A percentile compares a stretch with the other conserved stretches of the same genome.
Evolutionary conservation across 106 monocot genomes (phyloP).

Genomic region (Allium fistulosum): DNA sequence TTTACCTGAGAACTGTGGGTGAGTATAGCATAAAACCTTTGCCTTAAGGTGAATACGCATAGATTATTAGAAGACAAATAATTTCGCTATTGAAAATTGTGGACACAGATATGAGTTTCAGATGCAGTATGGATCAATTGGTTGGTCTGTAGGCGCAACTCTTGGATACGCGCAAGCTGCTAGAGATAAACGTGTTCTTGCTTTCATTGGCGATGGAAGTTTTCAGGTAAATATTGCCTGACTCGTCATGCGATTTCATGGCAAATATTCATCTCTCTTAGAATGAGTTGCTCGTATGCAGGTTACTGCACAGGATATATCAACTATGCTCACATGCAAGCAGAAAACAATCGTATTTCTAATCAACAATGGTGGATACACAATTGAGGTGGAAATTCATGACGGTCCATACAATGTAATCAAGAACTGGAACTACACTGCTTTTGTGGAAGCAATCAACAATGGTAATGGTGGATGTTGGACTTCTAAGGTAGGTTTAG

Average conservation of each 20-base stretch:
- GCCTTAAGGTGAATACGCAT: no score
- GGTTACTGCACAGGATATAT: slow-evolving; percentile 44
- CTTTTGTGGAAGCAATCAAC: slow-evolving; percentile 32
- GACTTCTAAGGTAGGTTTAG: slow-evolving; percentile 29
- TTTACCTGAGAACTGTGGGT: slow-evolving; percentile 36
- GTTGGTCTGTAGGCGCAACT: slow-evolving; percentile 45
- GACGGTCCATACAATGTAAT: slow-evolving; percentile 54
- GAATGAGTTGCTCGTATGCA: neutral
- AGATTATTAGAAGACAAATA: neutral
- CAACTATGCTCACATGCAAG: slow-evolving; percentile 34
- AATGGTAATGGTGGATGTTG: slow-evolving; percentile 40
- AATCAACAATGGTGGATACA: slow-evolving; percentile 47
- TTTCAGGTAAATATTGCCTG: slow-evolving; percentile 20
- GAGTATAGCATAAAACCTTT: neutral
- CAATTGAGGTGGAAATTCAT: slow-evolving; percentile 41
- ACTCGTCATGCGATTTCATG: no score
- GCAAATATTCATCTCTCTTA: no score
- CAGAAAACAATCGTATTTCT: slow-evolving; percentile 40
- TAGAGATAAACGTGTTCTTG: slow-evolving; percentile 28
- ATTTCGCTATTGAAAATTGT: neutral
- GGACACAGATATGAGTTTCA: slow-evolving; percentile 37
- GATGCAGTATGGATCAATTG: slow-evolving; percentile 44
- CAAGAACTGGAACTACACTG: slow-evolving; percentile 50
- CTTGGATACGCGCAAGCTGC: slow-evolving; percentile 47
- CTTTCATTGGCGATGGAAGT: slow-evolving; percentile 40